Evolutionary conservation across 2,329 filamentous ascomycete species (phyloP), one percentile per base, ranked within the genome.

Genomic region (Seiridium unicorne): DNA sequence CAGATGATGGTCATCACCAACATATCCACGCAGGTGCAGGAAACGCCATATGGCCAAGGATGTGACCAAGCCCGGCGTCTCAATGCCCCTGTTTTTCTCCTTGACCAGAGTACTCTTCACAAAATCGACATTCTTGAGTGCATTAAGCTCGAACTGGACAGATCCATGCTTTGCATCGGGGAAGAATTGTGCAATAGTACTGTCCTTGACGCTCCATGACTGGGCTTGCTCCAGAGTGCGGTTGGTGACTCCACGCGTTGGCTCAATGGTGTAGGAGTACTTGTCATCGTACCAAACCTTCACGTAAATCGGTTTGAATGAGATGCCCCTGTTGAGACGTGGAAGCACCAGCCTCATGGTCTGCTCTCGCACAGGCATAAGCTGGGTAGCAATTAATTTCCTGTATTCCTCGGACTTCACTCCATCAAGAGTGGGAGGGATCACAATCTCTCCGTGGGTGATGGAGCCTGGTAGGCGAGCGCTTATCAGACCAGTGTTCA

Each of bases 41-140:
- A 97, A 95, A 59, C 93, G 87, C 90, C 92, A 97, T 61, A 94
- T 83, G 5, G 89, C 86, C 68, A 97, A 91, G 18, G 85, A 85
- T 6, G 82, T 76, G 58, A 92, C 78, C 58, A 94, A 84, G 68
- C 95, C 90, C 13, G 76, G 72, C 31, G 80, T 81, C 54, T 89
- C 83, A 63, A 89, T 85, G n/a, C 89, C 85, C 61, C 82, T 85
- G 11, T 76, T 71, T 67, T 79, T 82, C 64, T 83, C 86, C 59
- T 81, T 84, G 32, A 84, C 79, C 56, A 91, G 81, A 0, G 91
- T 92, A 66, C 86, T 86, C 59, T 87, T 80, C 2, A 85, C 85
- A 69, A 96, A 94, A 0, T 89, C 84, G 3, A 83, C 72, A 65
- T 92, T 87, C 64, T 86, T 85, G 55, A 96, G 79, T 4, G 90